These are phyloP conservation scores for Hydnum rufescens DNA, from an alignment of 768 basidiomycete species.

Conservation along the genomic window DNA sequence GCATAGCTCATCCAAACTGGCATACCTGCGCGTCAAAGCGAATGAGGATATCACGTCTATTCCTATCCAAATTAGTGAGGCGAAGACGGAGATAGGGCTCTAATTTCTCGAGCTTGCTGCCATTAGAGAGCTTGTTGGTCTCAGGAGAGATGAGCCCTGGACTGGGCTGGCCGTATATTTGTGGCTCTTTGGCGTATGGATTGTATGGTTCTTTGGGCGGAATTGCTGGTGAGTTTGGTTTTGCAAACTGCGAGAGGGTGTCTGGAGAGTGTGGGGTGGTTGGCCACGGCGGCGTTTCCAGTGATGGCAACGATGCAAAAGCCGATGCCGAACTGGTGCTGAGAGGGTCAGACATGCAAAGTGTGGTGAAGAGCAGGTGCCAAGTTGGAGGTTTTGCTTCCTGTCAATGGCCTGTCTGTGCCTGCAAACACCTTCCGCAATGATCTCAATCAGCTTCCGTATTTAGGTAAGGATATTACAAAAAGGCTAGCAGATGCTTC, in stretches of 20 bases:
- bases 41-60: constrained; percentile 83
- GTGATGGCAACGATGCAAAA: constrained; percentile 25
- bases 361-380: constrained; percentile 2
- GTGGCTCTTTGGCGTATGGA: constrained; percentile 57
- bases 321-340: constrained; percentile 30
- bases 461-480: too few relatives aligned
- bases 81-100: constrained; percentile 79
- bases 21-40: constrained; percentile 87
- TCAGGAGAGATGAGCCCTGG: constrained; percentile 65
- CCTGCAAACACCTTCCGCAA: too few relatives aligned
- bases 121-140: constrained; percentile 43
- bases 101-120: constrained; percentile 46
- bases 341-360: constrained; percentile 53
- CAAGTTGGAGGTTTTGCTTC: not conserved
- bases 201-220: constrained; percentile 29
- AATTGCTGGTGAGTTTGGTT: constrained; percentile 33
- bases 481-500: too few relatives aligned
- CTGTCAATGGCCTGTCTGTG: too few relatives aligned
- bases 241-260: constrained; percentile 50
- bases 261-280: constrained; percentile 58
- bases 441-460: too few relatives aligned
- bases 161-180: constrained; percentile 74
- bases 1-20: constrained; percentile 4
- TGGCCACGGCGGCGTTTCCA: constrained; percentile 45
- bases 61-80: constrained; percentile 82